Percentiles rank a stretch among this genome's conserved stretches.
phyloP scores from a whole-genome alignment of 768 basidiomycete species.

The Hemileccinum rubropunctum region DNA sequence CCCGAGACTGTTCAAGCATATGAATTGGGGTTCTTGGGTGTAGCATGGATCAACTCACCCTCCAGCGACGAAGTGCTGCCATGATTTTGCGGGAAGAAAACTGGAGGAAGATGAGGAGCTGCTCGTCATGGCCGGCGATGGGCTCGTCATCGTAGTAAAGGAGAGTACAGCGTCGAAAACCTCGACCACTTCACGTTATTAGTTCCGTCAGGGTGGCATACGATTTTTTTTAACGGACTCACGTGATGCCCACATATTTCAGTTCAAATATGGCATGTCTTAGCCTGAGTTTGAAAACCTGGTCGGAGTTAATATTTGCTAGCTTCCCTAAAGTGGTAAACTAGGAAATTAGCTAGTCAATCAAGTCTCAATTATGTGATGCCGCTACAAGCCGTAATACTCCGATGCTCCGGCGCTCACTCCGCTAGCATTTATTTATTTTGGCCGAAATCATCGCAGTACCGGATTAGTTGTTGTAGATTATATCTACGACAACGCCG shows the following conservation, averaged over 20 bases:
- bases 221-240: constrained; percentile 8
- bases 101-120: constrained; percentile 34
- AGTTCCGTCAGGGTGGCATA: not conserved
- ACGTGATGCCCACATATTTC: constrained; percentile 10
- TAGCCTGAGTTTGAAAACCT: too few relatives aligned
- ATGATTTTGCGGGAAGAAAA: constrained; percentile 69
- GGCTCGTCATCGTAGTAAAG: constrained; percentile 10
- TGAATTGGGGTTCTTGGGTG: constrained; percentile 6
- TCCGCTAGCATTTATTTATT: too few relatives aligned
- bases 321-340: too few relatives aligned
- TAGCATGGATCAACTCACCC: constrained; percentile 52
- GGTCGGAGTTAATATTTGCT: too few relatives aligned
- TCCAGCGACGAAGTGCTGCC: constrained; percentile 83
- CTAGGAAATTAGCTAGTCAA: too few relatives aligned
- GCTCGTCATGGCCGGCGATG: constrained; percentile 4
- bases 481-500: too few relatives aligned
- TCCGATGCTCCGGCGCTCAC: too few relatives aligned
- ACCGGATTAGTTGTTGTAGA: too few relatives aligned
- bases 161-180: not conserved
- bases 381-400: too few relatives aligned
- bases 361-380: too few relatives aligned
- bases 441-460: too few relatives aligned
- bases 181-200: not conserved
- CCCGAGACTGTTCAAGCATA: constrained; percentile 60
- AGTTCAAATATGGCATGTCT: too few relatives aligned